phyloP scores from a whole-genome alignment of 495 filamentous ascomycete species.

The Usnea hakonensis region DNA sequence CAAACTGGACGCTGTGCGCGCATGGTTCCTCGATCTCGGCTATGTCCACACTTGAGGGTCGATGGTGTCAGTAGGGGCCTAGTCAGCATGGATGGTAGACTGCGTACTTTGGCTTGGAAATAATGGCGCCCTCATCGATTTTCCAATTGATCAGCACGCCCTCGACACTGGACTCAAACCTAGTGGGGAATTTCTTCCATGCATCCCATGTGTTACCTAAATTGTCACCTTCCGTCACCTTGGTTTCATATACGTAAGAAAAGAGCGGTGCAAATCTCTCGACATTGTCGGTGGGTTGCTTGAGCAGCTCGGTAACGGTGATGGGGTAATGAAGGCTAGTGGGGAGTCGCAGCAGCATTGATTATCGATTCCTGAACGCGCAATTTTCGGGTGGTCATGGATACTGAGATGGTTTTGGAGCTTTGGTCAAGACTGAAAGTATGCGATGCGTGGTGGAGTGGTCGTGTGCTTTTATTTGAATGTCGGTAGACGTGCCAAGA shows the following conservation, averaged over 20 bases:
- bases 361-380: conserved; percentile 4
- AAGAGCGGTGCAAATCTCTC: conserved; percentile 68
- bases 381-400: conserved; percentile 10
- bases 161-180: conserved; percentile 76
- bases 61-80: conserved; percentile 16
- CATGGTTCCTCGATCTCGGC: conserved; percentile 86
- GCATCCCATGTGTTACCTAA: conserved; percentile 59
- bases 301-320: conserved; percentile 81
- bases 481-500: background rate
- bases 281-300: conserved; percentile 64
- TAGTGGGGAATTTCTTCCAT: conserved; percentile 60
- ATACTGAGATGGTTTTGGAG: background rate
- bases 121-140: conserved; percentile 61
- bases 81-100: background rate
- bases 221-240: conserved; percentile 64
- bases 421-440: background rate
- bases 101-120: conserved; percentile 41
- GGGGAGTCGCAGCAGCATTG: conserved; percentile 48
- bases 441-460: background rate
- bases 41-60: conserved; percentile 42
- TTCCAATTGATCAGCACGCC: conserved; percentile 71
- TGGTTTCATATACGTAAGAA: conserved; percentile 74
- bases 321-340: conserved; percentile 79
- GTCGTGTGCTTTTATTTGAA: conserved; percentile 2
- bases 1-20: conserved; percentile 82